These are phyloP conservation scores for Podaxis sp. DNA, from an alignment of 768 basidiomycete species.

Conservation along the genomic window DNA sequence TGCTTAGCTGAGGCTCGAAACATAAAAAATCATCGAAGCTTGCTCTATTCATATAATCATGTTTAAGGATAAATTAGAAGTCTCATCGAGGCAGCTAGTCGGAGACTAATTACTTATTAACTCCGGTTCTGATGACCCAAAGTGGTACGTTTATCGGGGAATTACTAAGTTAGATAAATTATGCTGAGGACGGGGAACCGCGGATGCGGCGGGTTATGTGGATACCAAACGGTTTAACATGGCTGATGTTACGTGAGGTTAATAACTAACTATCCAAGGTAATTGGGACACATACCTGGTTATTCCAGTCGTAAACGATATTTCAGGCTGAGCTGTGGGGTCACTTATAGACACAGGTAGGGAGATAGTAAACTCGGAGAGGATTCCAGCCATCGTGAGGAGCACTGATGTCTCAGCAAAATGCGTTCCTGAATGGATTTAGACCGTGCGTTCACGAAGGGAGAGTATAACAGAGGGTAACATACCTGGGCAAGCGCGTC, in stretches of 20 bases:
- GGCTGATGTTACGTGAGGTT: constrained; percentile 5
- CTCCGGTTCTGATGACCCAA: not conserved
- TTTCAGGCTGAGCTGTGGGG: not conserved
- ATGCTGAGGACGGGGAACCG: not conserved
- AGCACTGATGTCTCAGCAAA: constrained; percentile 23
- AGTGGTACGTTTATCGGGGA: not conserved
- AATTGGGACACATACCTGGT: constrained; percentile 9
- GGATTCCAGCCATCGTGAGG: constrained; percentile 19
- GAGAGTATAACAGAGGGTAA: not conserved
- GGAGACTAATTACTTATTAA: too few relatives aligned
- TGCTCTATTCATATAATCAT: too few relatives aligned
- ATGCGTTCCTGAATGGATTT: constrained; percentile 13
- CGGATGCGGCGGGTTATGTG: constrained; percentile 5
- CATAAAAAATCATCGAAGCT: too few relatives aligned
- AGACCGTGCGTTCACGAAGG: not conserved
- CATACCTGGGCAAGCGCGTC: constrained; percentile 23
- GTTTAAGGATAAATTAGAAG: too few relatives aligned
- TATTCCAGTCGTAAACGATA: constrained; percentile 21
- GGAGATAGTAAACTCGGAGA: constrained; percentile 15
- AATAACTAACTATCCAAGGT: not conserved
- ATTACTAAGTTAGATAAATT: not conserved
- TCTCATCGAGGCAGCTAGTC: too few relatives aligned
- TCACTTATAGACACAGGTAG: not conserved
- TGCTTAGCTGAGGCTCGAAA: too few relatives aligned
- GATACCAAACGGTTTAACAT: constrained; percentile 21